A percentile compares a stretch with the other conserved stretches of the same genome.
phyloP scores from a whole-genome alignment of 495 filamentous ascomycete species.

The Trichocladium uniseriatum region DNA sequence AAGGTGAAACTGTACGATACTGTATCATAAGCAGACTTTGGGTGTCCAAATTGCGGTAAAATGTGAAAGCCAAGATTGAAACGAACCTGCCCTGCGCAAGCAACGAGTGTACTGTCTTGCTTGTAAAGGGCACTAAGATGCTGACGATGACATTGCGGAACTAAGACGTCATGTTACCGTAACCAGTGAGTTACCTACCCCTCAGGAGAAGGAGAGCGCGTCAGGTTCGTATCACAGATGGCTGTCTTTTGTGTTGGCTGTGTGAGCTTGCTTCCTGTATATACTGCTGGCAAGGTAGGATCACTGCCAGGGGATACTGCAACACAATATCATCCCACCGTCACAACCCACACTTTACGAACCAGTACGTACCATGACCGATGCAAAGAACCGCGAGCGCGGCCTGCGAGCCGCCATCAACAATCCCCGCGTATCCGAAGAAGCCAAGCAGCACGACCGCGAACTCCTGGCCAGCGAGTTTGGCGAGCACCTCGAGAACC shows the following conservation, averaged over 20 bases:
- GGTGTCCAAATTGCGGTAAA: no score
- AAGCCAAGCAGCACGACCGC: constrained; percentile 36
- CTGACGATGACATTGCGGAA: constrained; percentile 1
- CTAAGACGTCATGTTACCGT: constrained; percentile 4
- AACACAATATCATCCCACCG: neutral
- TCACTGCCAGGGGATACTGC: neutral
- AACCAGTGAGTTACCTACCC: neutral
- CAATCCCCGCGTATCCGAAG: constrained; percentile 34
- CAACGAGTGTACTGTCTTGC: no score
- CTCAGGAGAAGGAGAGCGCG: neutral
- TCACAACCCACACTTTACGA: no score
- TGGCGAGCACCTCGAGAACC: constrained; percentile 8
- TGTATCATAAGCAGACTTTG: no score
- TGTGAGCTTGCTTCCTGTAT: no score
- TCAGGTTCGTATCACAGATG: neutral
- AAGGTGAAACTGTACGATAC: no score
- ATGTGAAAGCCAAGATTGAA: no score
- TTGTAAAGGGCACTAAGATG: neutral
- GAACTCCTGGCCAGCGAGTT: constrained; percentile 15
- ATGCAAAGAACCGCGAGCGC: constrained; percentile 21
- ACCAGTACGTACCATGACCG: constrained; percentile 18
- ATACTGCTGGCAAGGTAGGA: neutral
- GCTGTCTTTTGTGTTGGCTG: no score
- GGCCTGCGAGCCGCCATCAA: constrained; percentile 24
- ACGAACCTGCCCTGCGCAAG: no score